Conservation (phyloP, 768 basidiomycete species). For the Russula earlei region DNA sequence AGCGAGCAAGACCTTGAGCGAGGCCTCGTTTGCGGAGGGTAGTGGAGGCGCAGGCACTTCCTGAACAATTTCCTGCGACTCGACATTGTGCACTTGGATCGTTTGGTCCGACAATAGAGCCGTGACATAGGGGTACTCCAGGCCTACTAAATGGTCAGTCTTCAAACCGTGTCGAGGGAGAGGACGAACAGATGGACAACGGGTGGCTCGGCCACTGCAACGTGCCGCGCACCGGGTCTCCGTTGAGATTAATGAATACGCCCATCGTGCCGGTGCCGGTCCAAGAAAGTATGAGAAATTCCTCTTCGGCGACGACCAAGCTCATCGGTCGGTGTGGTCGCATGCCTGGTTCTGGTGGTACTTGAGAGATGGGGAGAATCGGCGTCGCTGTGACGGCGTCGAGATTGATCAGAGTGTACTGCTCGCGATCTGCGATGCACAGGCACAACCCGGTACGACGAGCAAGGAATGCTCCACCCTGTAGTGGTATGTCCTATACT, state of each 20-base stretch:
- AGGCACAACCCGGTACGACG: conserved; percentile 52
- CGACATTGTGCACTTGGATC: conserved; percentile 73
- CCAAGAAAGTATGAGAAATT: conserved; percentile 83
- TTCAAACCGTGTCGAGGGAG: background rate
- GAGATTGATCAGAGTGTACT: conserved; percentile 76
- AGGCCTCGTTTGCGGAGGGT: conserved; percentile 19
- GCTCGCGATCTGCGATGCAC: conserved; percentile 63
- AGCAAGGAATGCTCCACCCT: conserved; percentile 47
- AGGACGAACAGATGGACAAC: conserved; percentile 55
- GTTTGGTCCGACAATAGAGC: conserved; percentile 71
- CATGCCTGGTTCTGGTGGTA: conserved; percentile 29
- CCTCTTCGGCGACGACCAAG: conserved; percentile 61
- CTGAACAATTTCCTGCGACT: conserved; percentile 64
- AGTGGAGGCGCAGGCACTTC: conserved; percentile 42
- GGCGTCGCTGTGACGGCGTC: conserved; percentile 58
- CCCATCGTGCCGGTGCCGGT: conserved; percentile 76
- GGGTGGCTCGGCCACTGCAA: conserved; percentile 81
- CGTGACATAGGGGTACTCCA: conserved; percentile 76
- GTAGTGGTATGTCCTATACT: conserved; percentile 61
- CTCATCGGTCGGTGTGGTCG: conserved; percentile 56
- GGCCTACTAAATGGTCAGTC: conserved; percentile 33
- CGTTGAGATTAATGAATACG: conserved; percentile 73
- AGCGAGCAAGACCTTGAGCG: conserved; percentile 20
- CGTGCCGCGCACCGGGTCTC: conserved; percentile 86
- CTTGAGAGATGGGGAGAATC: conserved; percentile 74